phyloP scores from a whole-genome alignment of 1,284 basidiomycete genomes.

The Thelephora terrestris region DNA sequence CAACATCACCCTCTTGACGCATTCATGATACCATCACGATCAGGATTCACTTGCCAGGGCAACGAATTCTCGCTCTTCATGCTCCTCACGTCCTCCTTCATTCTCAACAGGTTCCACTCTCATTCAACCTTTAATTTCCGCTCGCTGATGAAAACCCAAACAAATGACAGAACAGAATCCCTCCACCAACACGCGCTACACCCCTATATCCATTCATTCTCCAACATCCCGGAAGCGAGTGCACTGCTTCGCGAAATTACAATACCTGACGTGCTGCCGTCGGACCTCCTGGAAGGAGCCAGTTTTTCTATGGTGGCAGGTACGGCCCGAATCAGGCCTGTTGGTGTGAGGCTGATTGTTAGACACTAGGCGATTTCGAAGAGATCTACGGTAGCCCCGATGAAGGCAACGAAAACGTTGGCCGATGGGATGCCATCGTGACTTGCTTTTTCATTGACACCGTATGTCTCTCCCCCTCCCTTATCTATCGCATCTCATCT shows the following conservation, averaged over 20 bases:
- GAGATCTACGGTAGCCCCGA: constrained; percentile 72
- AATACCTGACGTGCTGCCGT: constrained; percentile 80
- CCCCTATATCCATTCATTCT: constrained; percentile 86
- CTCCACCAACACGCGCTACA: constrained; percentile 66
- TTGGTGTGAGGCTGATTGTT: background rate
- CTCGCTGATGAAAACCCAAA: constrained; percentile 6
- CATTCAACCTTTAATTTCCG: constrained; percentile 6
- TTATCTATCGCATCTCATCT: background rate
- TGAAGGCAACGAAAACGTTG: constrained; percentile 46
- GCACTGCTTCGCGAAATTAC: constrained; percentile 58
- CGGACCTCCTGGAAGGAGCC: constrained; percentile 48
- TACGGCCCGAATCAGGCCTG: constrained; percentile 18
- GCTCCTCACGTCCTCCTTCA: constrained; percentile 76
- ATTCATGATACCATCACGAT: constrained; percentile 1
- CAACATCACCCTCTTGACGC: background rate
- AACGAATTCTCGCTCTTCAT: constrained; percentile 95
- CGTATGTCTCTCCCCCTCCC: constrained; percentile 30
- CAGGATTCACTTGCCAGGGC: constrained; percentile 81
- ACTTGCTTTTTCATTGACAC: constrained; percentile 99
- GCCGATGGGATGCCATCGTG: constrained; percentile 80
- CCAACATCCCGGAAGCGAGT: constrained; percentile 56
- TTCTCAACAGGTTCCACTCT: constrained; percentile 35
- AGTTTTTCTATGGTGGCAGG: constrained; percentile 71
- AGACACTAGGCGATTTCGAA: constrained; percentile 70
- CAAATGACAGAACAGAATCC: constrained; percentile 48